Evolutionary conservation across 2,329 filamentous ascomycete genomes (phyloP).

Genomic region (Plectosphaerella cucumerina): DNA sequence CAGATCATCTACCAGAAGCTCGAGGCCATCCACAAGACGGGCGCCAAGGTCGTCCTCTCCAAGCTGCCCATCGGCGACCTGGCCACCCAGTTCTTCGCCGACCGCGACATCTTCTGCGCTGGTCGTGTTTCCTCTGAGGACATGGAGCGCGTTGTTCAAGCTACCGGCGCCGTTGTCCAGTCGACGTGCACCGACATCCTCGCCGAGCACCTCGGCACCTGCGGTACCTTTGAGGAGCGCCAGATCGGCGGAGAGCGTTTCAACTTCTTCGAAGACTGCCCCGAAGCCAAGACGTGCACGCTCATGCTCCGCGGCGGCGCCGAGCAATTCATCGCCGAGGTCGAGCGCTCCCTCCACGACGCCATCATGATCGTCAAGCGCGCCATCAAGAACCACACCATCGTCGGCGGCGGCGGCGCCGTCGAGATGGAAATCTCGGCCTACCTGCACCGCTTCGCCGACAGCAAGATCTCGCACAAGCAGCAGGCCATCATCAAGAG

Average conservation of each 20-base stretch:
- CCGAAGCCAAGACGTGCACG: constrained; percentile 93
- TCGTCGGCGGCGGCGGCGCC: constrained; percentile 92
- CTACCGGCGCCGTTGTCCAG: constrained; percentile 86
- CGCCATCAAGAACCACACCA: constrained; percentile 88
- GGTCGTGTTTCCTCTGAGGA: constrained; percentile 88
- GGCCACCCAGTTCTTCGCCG: constrained; percentile 96
- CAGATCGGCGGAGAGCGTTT: constrained; percentile 97
- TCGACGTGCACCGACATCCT: constrained; percentile 96
- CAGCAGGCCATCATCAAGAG: constrained; percentile 97
- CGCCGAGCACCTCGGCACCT: constrained; percentile 82
- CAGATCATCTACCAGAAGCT: constrained; percentile 99
- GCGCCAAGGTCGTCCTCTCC: constrained; percentile 94
- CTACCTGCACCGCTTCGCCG: constrained; percentile 87
- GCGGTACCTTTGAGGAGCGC: constrained; percentile 86
- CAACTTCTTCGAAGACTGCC: constrained; percentile 98
- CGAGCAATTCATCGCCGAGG: constrained; percentile 98
- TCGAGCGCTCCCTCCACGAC: constrained; percentile 95
- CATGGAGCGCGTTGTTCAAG: constrained; percentile 93
- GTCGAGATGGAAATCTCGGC: constrained; percentile 95
- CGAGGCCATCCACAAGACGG: constrained; percentile 88
- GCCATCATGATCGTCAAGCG: constrained; percentile 99
- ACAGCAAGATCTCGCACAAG: constrained; percentile 89
- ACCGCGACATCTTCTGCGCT: constrained; percentile 97
- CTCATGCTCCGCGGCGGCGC: constrained; percentile 91
- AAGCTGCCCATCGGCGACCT: constrained; percentile 97